phyloP scores from a whole-genome alignment of 331 rosid genomes.

The Rosa hybrid region DNA sequence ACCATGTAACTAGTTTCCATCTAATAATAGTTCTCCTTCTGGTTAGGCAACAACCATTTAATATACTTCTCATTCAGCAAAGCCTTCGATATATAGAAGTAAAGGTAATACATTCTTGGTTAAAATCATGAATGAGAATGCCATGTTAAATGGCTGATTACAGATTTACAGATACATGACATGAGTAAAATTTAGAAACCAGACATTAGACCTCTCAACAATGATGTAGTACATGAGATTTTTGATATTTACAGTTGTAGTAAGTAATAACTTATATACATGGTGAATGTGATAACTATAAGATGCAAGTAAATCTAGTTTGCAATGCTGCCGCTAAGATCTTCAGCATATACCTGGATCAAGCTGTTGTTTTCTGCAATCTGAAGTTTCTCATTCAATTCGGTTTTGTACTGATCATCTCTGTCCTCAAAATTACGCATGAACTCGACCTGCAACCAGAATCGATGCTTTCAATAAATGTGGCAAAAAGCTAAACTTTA shows the following conservation, averaged over 20 bases:
- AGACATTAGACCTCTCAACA: neutral
- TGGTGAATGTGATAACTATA: neutral
- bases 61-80: neutral
- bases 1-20: neutral
- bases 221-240: too few species aligned
- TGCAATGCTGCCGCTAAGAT: conserved; percentile 50
- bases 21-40: neutral
- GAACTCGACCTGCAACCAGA: conserved; percentile 64
- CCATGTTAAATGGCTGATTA: neutral
- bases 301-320: conserved; percentile 26
- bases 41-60: neutral
- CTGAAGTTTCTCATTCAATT: conserved; percentile 70
- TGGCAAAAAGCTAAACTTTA: neutral
- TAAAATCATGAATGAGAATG: neutral
- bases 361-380: conserved; percentile 52
- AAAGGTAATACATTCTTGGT: neutral
- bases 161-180: neutral
- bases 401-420: conserved; percentile 71
- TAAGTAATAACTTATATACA: neutral
- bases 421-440: conserved; percentile 65
- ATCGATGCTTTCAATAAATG: conserved; percentile 9
- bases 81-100: neutral
- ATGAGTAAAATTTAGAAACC: neutral
- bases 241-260: neutral
- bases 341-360: conserved; percentile 57